Evolutionary conservation across 2,329 filamentous ascomycete genomes (phyloP).

Genomic region (Leptographium wingfieldii): DNA sequence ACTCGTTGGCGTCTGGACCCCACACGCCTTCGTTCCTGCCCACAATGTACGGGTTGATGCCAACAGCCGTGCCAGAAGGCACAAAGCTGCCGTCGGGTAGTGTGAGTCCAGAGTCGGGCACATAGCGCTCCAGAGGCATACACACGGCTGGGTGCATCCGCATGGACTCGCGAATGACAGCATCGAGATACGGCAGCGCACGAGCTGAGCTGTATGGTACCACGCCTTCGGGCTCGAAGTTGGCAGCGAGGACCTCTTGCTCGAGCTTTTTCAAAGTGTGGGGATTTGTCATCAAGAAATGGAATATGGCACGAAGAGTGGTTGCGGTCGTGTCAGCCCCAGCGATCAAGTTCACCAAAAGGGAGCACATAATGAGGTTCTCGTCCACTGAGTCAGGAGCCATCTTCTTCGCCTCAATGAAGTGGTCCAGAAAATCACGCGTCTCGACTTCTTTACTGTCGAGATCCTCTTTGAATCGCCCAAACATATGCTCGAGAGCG

Average conservation of each 20-base stretch:
- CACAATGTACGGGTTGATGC: conserved; percentile 23
- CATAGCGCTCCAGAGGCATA: conserved; percentile 1
- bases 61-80: conserved; percentile 15
- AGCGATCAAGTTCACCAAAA: conserved; percentile 22
- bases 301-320: conserved; percentile 21
- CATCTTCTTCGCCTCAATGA: conserved; percentile 23
- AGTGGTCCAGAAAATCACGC: conserved; percentile 26
- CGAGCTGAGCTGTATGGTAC: conserved; percentile 2
- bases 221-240: conserved; percentile 7
- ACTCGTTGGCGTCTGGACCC: conserved; percentile 30
- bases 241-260: conserved; percentile 22
- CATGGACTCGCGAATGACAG: conserved; percentile 34
- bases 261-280: conserved; percentile 14
- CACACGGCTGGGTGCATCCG: conserved; percentile 25
- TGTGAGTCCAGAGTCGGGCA: background rate
- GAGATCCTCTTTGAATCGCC: conserved; percentile 17
- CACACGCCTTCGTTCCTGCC: conserved; percentile 25
- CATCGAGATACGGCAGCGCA: conserved; percentile 31
- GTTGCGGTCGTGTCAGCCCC: conserved; percentile 24
- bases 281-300: conserved; percentile 21
- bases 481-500: conserved; percentile 14
- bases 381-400: conserved; percentile 24
- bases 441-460: conserved; percentile 14
- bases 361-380: conserved; percentile 22
- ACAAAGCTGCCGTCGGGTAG: conserved; percentile 6